Evolutionary conservation across 192 early-diverging fungal genomes (phyloP).

Genomic region (Coemansia sp.): DNA sequence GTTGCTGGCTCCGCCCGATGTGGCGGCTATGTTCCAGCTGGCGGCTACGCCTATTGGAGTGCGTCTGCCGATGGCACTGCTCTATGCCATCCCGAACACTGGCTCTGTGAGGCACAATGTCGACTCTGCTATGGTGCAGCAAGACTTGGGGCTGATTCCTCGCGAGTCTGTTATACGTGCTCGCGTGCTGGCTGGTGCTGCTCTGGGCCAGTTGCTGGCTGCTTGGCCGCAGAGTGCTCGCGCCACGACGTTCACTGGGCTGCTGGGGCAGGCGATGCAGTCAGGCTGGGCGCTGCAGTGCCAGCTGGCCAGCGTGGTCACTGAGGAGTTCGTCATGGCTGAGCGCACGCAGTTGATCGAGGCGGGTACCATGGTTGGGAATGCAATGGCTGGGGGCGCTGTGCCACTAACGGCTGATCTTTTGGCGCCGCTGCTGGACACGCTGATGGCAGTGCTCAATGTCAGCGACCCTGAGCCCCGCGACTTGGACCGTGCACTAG

Average conservation of each 20-base stretch:
- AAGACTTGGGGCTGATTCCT: constrained; percentile 85
- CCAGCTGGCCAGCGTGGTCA: constrained; percentile 70
- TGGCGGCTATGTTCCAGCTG: constrained; percentile 64
- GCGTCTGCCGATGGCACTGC: constrained; percentile 63
- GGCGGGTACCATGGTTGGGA: not conserved
- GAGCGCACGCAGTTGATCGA: constrained; percentile 42
- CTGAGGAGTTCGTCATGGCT: constrained; percentile 81
- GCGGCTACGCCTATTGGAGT: constrained; percentile 85
- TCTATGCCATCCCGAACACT: constrained; percentile 21
- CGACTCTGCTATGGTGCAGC: constrained; percentile 88
- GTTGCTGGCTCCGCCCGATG: constrained; percentile 23
- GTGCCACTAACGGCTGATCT: constrained; percentile 53
- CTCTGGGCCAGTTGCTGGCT: constrained; percentile 76
- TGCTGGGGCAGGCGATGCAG: constrained; percentile 65
- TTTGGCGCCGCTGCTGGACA: constrained; percentile 59
- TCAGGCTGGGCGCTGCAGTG: constrained; percentile 79
- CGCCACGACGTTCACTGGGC: constrained; percentile 55
- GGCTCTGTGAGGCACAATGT: constrained; percentile 66
- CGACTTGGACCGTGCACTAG: constrained; percentile 66
- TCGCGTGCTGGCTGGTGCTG: constrained; percentile 77
- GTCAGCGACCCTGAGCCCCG: constrained; percentile 64
- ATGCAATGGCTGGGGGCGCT: constrained; percentile 17
- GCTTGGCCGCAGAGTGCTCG: constrained; percentile 56
- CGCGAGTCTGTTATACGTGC: constrained; percentile 79
- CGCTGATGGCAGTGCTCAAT: constrained; percentile 56